A percentile compares a stretch with the other conserved stretches of the same genome.
Evolutionary conservation across 177 flowering plant species (phyloP).

Genomic region (Vitis hybrid): DNA sequence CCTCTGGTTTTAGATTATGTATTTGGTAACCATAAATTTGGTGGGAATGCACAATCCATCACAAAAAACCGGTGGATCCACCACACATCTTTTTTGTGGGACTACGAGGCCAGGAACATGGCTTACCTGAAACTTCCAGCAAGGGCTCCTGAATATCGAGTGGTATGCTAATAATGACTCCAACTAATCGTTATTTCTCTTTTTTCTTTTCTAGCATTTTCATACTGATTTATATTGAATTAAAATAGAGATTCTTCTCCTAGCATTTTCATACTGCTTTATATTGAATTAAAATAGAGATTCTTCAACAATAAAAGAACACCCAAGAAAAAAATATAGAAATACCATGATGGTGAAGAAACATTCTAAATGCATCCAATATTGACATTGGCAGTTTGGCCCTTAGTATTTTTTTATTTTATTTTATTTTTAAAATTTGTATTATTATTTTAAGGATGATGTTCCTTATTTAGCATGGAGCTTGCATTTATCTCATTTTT

Average conservation of each 20-base stretch:
- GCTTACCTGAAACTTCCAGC: constrained; percentile 68
- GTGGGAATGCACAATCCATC: constrained; percentile 96
- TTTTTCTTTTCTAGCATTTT: not conserved
- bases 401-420: too few species aligned
- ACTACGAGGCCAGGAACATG: constrained; percentile 72
- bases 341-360: not conserved
- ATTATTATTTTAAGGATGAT: too few species aligned
- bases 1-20: constrained; percentile 66
- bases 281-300: not conserved
- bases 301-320: not conserved
- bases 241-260: too few species aligned
- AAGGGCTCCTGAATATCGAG: constrained; percentile 74
- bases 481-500: too few species aligned
- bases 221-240: not conserved
- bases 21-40: constrained; percentile 81
- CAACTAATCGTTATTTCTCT: not conserved
- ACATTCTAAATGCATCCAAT: too few species aligned
- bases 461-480: too few species aligned
- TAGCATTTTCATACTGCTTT: too few species aligned
- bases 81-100: constrained; percentile 96
- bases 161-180: constrained; percentile 34
- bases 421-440: too few species aligned
- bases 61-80: constrained; percentile 83
- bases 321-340: not conserved
- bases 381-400: too few species aligned